A percentile compares a stretch with the other conserved stretches of the same genome.
phyloP scores from a whole-genome alignment of 768 basidiomycete species.

The Boletus sp. region DNA sequence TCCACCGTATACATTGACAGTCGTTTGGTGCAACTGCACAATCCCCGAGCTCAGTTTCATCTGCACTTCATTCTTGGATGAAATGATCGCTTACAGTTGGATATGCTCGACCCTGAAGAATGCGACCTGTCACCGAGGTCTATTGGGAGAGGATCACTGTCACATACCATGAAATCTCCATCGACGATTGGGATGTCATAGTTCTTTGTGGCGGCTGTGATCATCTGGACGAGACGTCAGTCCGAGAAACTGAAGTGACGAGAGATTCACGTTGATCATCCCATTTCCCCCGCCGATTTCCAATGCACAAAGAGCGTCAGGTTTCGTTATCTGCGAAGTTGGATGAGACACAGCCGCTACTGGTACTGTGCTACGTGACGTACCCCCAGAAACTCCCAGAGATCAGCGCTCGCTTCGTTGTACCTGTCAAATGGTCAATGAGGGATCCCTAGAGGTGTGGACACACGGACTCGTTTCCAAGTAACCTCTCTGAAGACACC shows the following conservation, averaged over 20 bases:
- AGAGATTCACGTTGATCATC: conserved; percentile 37
- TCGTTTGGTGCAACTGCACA: conserved; percentile 30
- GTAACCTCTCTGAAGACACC: conserved; percentile 36
- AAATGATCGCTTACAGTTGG: conserved; percentile 24
- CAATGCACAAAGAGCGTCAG: conserved; percentile 34
- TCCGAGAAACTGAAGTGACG: not conserved
- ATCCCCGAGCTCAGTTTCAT: not conserved
- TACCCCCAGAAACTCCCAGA: conserved; percentile 31
- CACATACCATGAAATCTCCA: conserved; percentile 42
- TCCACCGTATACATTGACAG: conserved; percentile 29
- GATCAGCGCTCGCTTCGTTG: conserved; percentile 31
- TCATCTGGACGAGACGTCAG: conserved; percentile 29
- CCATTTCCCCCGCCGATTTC: conserved; percentile 47
- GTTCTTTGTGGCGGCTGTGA: conserved; percentile 34
- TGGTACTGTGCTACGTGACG: not conserved
- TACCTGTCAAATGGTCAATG: conserved; percentile 19
- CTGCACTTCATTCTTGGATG: conserved; percentile 8
- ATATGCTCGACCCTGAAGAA: conserved; percentile 35
- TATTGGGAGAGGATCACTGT: not conserved
- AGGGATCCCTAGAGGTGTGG: not conserved
- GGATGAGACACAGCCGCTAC: conserved; percentile 3
- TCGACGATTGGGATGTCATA: conserved; percentile 40
- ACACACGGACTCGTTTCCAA: conserved; percentile 35
- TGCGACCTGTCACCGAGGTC: not conserved
- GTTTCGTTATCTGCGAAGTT: conserved; percentile 27